phyloP scores from a whole-genome alignment of 2,329 filamentous ascomycete genomes.

The Aspergillus neoniger region DNA sequence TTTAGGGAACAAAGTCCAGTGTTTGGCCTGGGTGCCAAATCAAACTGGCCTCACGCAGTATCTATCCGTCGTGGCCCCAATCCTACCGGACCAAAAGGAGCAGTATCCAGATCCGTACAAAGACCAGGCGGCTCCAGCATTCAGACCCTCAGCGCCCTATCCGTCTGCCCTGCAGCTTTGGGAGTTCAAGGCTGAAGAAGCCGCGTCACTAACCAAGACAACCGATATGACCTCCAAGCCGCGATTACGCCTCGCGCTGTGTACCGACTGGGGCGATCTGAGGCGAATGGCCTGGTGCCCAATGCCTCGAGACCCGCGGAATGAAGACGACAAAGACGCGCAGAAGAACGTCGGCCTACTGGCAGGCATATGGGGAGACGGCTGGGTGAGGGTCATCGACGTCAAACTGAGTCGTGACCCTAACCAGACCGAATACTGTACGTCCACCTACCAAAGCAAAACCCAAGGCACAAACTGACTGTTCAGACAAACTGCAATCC shows the following conservation, averaged over 20 bases:
- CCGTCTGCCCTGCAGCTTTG: slow-evolving; percentile 60
- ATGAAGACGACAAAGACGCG: slow-evolving; percentile 32
- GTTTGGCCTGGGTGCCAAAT: slow-evolving; percentile 51
- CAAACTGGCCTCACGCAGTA: slow-evolving; percentile 54
- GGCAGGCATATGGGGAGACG: slow-evolving; percentile 61
- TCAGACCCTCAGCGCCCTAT: slow-evolving; percentile 51
- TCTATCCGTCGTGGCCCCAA: slow-evolving; percentile 53
- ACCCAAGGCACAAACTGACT: background rate
- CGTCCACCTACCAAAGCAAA: slow-evolving; percentile 10
- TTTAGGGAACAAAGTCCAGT: slow-evolving; percentile 56
- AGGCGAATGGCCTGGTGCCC: slow-evolving; percentile 61
- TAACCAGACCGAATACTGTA: slow-evolving; percentile 36
- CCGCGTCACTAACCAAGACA: slow-evolving; percentile 33
- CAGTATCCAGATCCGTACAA: slow-evolving; percentile 29
- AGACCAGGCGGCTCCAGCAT: slow-evolving; percentile 49
- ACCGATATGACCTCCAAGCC: slow-evolving; percentile 50
- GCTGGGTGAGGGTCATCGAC: slow-evolving; percentile 56
- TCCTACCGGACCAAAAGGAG: slow-evolving; percentile 40
- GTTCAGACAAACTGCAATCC: slow-evolving; percentile 44
- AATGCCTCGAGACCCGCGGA: slow-evolving; percentile 36
- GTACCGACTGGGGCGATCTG: slow-evolving; percentile 59
- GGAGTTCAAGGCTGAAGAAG: slow-evolving; percentile 50
- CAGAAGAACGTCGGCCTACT: slow-evolving; percentile 53
- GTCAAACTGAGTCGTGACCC: slow-evolving; percentile 40
- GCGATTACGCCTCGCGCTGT: slow-evolving; percentile 53